Evolutionary conservation across 1,139 yeast genomes (phyloP).

Genomic region (Saccharomyces hybrid): DNA sequence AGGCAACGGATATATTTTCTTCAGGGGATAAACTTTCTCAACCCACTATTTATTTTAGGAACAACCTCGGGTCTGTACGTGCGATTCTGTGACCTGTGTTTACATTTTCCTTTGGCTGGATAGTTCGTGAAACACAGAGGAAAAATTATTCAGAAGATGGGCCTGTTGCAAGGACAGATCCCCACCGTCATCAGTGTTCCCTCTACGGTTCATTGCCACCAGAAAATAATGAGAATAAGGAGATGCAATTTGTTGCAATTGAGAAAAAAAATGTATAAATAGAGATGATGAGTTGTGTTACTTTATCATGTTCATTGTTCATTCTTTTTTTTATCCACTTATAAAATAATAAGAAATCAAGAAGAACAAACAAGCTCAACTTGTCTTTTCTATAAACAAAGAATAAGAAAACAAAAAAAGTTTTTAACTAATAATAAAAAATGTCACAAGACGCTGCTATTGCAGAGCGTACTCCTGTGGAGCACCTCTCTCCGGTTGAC

Average conservation of each 20-base stretch:
- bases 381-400: not conserved
- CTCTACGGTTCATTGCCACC: not conserved
- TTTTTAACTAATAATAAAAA: not conserved
- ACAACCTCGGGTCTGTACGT: not conserved
- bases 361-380: not conserved
- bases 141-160: not conserved
- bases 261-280: not conserved
- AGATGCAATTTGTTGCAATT: not conserved
- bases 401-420: not conserved
- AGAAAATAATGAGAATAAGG: not conserved
- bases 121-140: not conserved
- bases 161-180: not conserved
- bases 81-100: not conserved
- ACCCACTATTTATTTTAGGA: not conserved
- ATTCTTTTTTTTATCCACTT: not conserved
- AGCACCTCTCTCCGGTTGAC: conserved; percentile 2
- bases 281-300: not conserved
- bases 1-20: not conserved
- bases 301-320: not conserved
- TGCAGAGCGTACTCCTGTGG: conserved; percentile 5
- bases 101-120: not conserved
- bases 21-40: not conserved
- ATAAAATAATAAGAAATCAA: not conserved
- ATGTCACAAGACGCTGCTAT: not conserved
- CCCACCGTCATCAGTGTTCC: not conserved